phyloP scores from a whole-genome alignment of 2,329 filamentous ascomycete genomes.

The Diaporthe citriasiana region DNA sequence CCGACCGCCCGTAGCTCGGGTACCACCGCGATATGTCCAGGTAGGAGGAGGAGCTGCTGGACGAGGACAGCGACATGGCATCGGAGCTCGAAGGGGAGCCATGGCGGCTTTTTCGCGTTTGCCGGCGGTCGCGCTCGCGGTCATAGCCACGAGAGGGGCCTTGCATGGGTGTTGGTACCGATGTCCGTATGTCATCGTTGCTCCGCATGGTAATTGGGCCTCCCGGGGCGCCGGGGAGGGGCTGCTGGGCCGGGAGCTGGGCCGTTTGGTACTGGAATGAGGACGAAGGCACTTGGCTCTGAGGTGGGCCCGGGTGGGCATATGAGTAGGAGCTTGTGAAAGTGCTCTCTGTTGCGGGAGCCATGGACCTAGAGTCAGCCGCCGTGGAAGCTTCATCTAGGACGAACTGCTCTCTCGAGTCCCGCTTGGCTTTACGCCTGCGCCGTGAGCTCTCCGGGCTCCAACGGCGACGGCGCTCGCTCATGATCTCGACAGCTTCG shows the following conservation, averaged over 20 bases:
- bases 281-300: conserved; percentile 28
- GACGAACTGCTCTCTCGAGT: conserved; percentile 57
- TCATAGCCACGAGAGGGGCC: conserved; percentile 34
- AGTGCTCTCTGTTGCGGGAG: conserved; percentile 34
- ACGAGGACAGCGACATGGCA: conserved; percentile 63
- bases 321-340: conserved; percentile 34
- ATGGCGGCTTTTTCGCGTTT: conserved; percentile 19
- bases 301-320: conserved; percentile 24
- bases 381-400: conserved; percentile 45
- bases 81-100: conserved; percentile 50
- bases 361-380: conserved; percentile 37
- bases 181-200: conserved; percentile 26
- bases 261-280: conserved; percentile 31
- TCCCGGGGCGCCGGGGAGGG: conserved; percentile 21
- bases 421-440: conserved; percentile 61
- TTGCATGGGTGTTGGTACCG: conserved; percentile 27
- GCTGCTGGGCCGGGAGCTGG: conserved; percentile 27
- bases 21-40: conserved; percentile 75
- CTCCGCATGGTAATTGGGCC: conserved; percentile 37
- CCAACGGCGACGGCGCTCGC: conserved; percentile 68
- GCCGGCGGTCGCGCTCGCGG: conserved; percentile 37
- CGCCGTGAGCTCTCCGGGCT: conserved; percentile 69
- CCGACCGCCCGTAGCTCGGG: conserved; percentile 60
- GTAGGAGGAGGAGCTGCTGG: conserved; percentile 66
- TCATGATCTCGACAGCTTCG: conserved; percentile 62